These are phyloP conservation scores for Blastocystis hominis DNA, from an alignment of 352 stramenopile genomes.

Conservation along the genomic window DNA sequence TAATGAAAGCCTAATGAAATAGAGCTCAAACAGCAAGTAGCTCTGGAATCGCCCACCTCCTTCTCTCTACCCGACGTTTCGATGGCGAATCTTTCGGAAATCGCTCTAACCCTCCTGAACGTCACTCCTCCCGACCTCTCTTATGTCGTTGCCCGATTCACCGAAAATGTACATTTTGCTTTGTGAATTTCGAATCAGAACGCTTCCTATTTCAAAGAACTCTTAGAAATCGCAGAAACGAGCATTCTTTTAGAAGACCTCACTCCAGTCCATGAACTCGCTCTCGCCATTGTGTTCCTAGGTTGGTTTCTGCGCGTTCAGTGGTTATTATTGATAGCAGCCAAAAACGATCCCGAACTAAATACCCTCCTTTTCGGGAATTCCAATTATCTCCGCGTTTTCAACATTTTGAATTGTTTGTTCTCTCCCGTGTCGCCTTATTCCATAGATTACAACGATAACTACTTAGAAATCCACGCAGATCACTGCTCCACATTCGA, in stretches of 20 bases:
- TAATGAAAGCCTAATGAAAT: not conserved
- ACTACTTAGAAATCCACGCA: slow-evolving; percentile 11
- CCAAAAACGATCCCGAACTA: not conserved
- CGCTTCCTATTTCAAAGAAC: not conserved
- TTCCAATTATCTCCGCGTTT: not conserved
- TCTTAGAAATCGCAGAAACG: not conserved
- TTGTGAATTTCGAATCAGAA: not conserved
- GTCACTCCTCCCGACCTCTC: not conserved
- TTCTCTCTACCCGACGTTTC: not conserved
- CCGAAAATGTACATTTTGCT: not conserved
- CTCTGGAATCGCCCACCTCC: not conserved
- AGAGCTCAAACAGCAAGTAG: not conserved
- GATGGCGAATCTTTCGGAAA: not conserved
- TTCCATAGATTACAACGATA: slow-evolving; percentile 38
- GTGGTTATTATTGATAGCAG: not conserved
- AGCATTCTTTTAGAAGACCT: slow-evolving; percentile 8
- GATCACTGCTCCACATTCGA: slow-evolving; percentile 5
- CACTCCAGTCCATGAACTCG: slow-evolving; percentile 6
- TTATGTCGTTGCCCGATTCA: not conserved
- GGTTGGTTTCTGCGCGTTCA: not conserved
- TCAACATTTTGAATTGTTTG: slow-evolving; percentile 8
- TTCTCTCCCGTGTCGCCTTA: not conserved
- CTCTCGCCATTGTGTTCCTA: not conserved
- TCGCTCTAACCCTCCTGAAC: not conserved
- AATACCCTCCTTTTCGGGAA: not conserved